Base-by-base conservation (phyloP, 495 filamentous ascomycete genomes). In the Penicillium ochrochloron region DNA sequence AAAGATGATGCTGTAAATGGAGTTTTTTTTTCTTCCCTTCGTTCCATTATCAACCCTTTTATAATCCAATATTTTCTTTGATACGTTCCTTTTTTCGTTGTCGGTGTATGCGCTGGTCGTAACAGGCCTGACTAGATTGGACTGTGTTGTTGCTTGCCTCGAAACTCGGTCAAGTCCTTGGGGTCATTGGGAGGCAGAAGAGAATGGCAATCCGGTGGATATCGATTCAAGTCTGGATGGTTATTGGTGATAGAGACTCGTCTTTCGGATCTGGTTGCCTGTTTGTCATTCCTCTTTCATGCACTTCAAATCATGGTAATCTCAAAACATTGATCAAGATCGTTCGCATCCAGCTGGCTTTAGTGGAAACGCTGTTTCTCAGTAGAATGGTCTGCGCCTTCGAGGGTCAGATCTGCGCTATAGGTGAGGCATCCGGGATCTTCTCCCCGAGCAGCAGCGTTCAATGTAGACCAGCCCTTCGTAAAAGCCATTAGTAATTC, bases 1-100 rank as follows among this genome's bases (percentile, higher is more conserved):
- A 48, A 52, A 31, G 48, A 52, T 29, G 48, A 52, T 52, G 48
- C 48, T 52, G 48, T 29, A 31, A 52, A 31, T n/a, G 23, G 48
- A 15, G 23, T 52, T 52, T 52, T 27, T n/a, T 29, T 31, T 29
- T 25, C 12, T 12, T 48, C 25, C 25, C 8, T 21, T 33, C 31
- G 31, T 33, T 12, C 35, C 11, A 39, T 2, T 19, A 11, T 23
- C 44, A 25, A 23, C 44, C n/a, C n/a, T 25, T 48, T 48, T 23
- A 23, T 48, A 25, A 48, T 48, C 12, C 2, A 21, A 48, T 48
- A 19, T 23, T 23, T 25, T 11, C 19, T 10, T 48, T 48, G 23
- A 25, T 14, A 14, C 14, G 44, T 48, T 12, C 25, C 14, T 0
- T 51, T 5, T 23, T 9, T 50, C 14, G 23, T 3, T 27, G 6